phyloP scores from a whole-genome alignment of 148 eudicot genomes.

The Pouteria glomerata region DNA sequence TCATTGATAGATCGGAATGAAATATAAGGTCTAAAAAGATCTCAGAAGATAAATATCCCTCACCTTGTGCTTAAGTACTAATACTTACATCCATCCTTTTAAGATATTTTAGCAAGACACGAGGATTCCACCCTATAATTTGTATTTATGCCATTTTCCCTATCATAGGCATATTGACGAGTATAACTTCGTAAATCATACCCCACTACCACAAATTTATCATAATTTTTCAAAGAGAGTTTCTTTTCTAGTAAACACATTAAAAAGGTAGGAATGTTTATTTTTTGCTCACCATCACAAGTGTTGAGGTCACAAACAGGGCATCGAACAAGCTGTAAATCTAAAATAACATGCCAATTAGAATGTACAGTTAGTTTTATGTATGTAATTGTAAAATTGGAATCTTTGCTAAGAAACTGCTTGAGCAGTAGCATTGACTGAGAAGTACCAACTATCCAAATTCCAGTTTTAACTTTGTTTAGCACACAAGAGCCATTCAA shows the following conservation, averaged over 20 bases:
- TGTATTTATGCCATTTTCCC: neutral
- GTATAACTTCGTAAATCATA: neutral
- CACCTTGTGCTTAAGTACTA: too few relatives aligned
- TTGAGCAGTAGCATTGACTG: neutral
- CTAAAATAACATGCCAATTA: slow-evolving; percentile 28
- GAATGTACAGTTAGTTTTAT: neutral
- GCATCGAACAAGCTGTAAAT: slow-evolving; percentile 95
- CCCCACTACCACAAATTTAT: neutral
- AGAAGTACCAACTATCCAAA: slow-evolving; percentile 87
- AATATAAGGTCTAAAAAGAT: neutral
- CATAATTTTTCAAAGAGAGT: neutral
- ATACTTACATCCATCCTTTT: neutral
- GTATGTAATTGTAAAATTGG: neutral
- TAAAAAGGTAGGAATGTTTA: neutral
- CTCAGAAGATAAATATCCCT: too few relatives aligned
- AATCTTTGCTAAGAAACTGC: neutral
- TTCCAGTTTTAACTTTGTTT: slow-evolving; percentile 72
- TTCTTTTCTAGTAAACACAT: neutral
- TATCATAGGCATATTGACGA: neutral
- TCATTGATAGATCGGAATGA: neutral
- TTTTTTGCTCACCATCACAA: slow-evolving; percentile 72
- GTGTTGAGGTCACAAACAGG: slow-evolving; percentile 93
- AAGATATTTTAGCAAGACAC: neutral
- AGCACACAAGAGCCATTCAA: slow-evolving; percentile 52
- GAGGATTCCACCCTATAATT: neutral